Evolutionary conservation across 176 grass and related monocot genomes (phyloP).

Genomic region (Triticum monococcum): DNA sequence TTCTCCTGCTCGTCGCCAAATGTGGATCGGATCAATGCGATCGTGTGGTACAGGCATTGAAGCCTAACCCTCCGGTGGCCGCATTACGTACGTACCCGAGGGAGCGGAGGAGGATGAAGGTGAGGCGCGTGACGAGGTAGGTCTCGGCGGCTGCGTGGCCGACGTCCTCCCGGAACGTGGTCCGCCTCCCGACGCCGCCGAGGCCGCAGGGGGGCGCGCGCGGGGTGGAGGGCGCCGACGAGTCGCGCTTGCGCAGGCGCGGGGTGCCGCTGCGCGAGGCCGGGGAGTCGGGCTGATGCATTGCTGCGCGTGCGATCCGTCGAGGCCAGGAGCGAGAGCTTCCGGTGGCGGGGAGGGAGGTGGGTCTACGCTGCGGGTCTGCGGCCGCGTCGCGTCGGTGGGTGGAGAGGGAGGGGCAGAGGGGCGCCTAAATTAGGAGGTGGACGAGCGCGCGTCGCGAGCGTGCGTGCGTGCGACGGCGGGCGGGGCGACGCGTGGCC

Average conservation of each 20-base stretch:
- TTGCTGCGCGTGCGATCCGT: neutral
- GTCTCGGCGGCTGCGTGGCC: conserved; percentile 82
- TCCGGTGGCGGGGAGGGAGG: neutral
- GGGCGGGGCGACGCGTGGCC: too few species aligned
- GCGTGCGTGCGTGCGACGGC: too few species aligned
- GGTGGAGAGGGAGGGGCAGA: neutral
- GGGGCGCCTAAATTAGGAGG: conserved; percentile 21
- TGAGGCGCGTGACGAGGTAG: conserved; percentile 78
- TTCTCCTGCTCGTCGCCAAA: neutral
- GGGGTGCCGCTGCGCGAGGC: neutral
- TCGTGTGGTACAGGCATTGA: neutral
- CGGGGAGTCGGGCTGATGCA: conserved; percentile 4
- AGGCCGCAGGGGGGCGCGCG: neutral
- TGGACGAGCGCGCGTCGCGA: conserved; percentile 20
- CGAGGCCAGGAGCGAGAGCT: too few species aligned
- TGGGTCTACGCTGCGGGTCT: neutral
- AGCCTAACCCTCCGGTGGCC: neutral
- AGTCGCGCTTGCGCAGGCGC: conserved; percentile 31
- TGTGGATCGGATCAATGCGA: neutral
- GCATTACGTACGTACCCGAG: conserved; percentile 55
- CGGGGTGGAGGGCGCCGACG: neutral
- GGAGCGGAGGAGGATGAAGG: conserved; percentile 77
- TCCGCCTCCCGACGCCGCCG: neutral
- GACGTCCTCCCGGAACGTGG: conserved; percentile 62
- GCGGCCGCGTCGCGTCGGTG: neutral